These are phyloP conservation scores for Pachyrhizus erosus DNA, from an alignment of 306 rosid genomes.

Conservation along the genomic window DNA sequence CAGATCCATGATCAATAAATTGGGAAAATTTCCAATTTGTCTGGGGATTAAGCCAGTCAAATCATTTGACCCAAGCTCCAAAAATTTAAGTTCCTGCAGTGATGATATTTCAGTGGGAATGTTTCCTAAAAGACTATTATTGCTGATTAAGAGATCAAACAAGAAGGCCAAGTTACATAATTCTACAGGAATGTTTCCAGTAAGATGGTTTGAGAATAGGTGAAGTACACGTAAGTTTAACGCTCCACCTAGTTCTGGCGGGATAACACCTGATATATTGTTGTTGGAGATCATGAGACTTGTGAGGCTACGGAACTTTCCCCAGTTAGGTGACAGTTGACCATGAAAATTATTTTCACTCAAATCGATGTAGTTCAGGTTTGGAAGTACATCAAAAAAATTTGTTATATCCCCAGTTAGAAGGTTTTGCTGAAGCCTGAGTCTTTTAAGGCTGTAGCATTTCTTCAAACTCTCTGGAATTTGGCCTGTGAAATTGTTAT, in stretches of 20 bases:
- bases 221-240: conserved; percentile 25
- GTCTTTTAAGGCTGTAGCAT: not conserved
- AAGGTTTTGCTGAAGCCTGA: not conserved
- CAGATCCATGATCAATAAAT: not conserved
- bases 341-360: not conserved
- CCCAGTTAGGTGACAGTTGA: not conserved
- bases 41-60: not conserved
- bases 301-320: not conserved
- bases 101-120: not conserved
- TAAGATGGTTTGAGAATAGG: conserved; percentile 31
- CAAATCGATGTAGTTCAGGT: not conserved
- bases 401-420: not conserved
- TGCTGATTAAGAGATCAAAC: not conserved
- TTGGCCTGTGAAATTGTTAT: not conserved
- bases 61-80: conserved; percentile 20
- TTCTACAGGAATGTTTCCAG: not conserved
- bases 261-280: conserved; percentile 3
- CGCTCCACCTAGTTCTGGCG: not conserved
- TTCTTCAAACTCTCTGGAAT: not conserved
- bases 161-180: not conserved
- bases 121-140: not conserved
- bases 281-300: not conserved
- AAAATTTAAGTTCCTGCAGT: not conserved
- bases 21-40: not conserved
- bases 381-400: not conserved